Conservation (phyloP, 169 alveolate genomes). For the Eimeria acervulina region DNA sequence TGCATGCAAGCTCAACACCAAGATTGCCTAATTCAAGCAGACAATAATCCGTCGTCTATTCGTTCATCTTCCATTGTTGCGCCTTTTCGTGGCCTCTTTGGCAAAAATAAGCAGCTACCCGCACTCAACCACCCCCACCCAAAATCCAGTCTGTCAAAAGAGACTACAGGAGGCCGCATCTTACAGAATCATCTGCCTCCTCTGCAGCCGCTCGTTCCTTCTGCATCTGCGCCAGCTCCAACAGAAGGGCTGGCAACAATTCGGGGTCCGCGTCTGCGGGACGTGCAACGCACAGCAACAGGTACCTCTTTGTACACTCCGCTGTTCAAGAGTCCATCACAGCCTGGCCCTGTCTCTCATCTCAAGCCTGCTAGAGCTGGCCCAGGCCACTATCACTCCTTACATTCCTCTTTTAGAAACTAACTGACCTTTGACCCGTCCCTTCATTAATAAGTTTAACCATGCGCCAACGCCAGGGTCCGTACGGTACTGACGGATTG, state of each 20-base stretch:
- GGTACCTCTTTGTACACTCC: background rate
- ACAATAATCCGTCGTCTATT: background rate
- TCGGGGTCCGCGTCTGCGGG: conserved; percentile 59
- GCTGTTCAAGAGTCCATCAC: background rate
- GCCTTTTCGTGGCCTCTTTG: background rate
- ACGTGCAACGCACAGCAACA: conserved; percentile 33
- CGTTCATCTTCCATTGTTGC: background rate
- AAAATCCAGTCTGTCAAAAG: background rate
- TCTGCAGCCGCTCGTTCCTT: conserved; percentile 48
- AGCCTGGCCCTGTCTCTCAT: background rate
- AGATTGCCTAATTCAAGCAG: background rate
- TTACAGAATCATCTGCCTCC: conserved; percentile 1
- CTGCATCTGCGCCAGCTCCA: conserved; percentile 62
- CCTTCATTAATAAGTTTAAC: conserved; percentile 49
- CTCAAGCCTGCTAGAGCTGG: background rate
- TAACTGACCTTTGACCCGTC: conserved; percentile 33
- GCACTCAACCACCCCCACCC: background rate
- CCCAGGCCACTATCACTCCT: background rate
- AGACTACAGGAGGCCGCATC: background rate
- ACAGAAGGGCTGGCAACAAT: conserved; percentile 67
- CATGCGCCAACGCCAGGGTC: conserved; percentile 62
- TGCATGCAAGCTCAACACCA: background rate
- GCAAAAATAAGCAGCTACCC: background rate
- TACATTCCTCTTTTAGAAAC: background rate
- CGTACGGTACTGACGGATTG: conserved; percentile 51